phyloP scores from a whole-genome alignment of 2,329 filamentous ascomycete species.

The Alternaria ventricosa region DNA sequence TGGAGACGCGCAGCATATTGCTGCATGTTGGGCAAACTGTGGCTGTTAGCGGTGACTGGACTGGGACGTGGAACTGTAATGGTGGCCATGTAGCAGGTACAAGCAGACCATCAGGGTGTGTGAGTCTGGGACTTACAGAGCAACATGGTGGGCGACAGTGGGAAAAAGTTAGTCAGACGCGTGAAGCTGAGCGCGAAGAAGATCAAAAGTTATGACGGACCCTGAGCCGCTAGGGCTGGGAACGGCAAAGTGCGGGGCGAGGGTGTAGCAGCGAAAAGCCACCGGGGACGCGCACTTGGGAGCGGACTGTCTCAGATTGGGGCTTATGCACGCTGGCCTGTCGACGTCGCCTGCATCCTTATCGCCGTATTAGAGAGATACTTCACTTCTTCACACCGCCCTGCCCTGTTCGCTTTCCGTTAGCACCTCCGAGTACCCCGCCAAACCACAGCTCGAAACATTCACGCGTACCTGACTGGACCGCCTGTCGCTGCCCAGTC shows the following conservation, averaged over 20 bases:
- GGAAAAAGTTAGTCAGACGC: not conserved
- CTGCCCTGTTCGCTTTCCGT: constrained; percentile 11
- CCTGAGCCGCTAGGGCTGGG: constrained; percentile 23
- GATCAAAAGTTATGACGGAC: constrained; percentile 39
- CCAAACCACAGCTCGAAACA: constrained; percentile 12
- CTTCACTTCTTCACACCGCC: constrained; percentile 9
- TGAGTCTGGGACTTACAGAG: constrained; percentile 61
- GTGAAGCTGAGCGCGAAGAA: constrained; percentile 1
- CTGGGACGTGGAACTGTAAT: not conserved
- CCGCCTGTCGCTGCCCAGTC: not conserved
- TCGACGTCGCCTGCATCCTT: not conserved
- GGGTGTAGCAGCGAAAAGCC: constrained; percentile 11
- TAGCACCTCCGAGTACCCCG: constrained; percentile 18
- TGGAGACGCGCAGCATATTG: constrained; percentile 80
- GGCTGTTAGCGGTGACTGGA: not conserved
- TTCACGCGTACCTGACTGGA: constrained; percentile 8
- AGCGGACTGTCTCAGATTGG: constrained; percentile 24
- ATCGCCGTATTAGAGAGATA: not conserved
- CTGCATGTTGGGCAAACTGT: constrained; percentile 80
- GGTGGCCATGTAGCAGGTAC: not conserved
- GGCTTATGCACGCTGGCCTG: constrained; percentile 17
- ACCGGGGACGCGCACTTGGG: constrained; percentile 18
- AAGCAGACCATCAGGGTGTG: not conserved
- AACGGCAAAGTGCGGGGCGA: constrained; percentile 36
- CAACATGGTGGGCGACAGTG: constrained; percentile 58